Conservation (phyloP, 23 red algal species). For the Gracilaria gracilis region DNA sequence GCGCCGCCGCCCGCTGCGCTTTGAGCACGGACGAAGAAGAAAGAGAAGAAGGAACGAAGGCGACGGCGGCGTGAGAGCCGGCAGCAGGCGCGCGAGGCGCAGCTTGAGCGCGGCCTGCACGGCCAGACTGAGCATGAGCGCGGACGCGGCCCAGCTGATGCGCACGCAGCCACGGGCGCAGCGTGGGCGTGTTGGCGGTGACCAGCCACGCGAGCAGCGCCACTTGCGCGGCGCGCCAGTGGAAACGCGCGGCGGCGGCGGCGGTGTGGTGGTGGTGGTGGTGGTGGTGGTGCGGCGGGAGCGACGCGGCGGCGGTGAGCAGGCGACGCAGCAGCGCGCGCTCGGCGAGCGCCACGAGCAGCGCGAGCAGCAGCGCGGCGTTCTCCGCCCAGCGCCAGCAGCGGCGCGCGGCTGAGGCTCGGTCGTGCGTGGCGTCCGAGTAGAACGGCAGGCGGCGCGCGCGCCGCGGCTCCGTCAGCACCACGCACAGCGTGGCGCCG, state of each 20-base stretch:
- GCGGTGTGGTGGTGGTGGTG: no score
- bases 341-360: background rate
- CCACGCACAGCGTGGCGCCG: background rate
- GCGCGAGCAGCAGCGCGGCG: background rate
- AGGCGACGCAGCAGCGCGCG: background rate
- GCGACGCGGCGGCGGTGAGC: background rate
- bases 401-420: background rate
- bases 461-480: background rate
- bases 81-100: background rate
- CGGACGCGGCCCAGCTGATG: background rate
- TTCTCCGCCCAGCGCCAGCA: slow-evolving; percentile 21
- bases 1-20: background rate
- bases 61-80: background rate
- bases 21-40: no score
- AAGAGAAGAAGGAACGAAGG: no score
- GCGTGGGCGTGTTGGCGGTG: slow-evolving; percentile 5
- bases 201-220: background rate
- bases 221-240: background rate
- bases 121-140: slow-evolving; percentile 6
- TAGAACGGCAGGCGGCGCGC: background rate
- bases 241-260: background rate
- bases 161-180: background rate
- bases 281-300: no score
- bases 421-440: slow-evolving; percentile 15
- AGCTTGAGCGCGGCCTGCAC: background rate